A percentile compares a stretch with the other conserved stretches of the same genome.
phyloP scores from a whole-genome alignment of 805 yeast genomes.

The Candida lessepsii region DNA sequence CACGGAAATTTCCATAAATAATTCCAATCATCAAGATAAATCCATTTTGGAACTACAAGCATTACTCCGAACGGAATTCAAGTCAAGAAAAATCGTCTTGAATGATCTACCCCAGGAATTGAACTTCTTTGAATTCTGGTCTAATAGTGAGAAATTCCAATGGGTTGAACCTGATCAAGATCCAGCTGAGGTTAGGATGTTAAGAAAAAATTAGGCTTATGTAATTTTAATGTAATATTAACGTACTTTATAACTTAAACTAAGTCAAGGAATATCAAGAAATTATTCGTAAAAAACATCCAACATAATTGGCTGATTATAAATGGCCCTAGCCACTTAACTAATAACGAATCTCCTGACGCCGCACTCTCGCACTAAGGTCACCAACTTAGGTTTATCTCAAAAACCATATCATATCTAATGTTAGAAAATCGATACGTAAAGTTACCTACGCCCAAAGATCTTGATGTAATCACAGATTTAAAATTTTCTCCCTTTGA shows the following conservation, averaged over 20 bases:
- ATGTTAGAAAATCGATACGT: conserved; percentile 2
- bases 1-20: background rate
- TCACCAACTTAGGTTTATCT: too few relatives aligned
- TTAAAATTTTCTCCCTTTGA: conserved; percentile 35
- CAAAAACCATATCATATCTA: background rate
- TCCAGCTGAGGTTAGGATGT: conserved; percentile 34
- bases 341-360: too few relatives aligned
- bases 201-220: background rate
- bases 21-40: background rate
- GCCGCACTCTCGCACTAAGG: too few relatives aligned
- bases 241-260: too few relatives aligned
- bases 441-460: conserved; percentile 21
- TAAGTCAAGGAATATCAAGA: too few relatives aligned
- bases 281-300: too few relatives aligned
- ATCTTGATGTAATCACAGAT: conserved; percentile 44
- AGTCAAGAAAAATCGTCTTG: conserved; percentile 32
- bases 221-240: background rate
- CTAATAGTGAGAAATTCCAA: conserved; percentile 33
- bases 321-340: too few relatives aligned
- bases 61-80: conserved; percentile 24
- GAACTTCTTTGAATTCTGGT: conserved; percentile 37
- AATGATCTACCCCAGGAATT: conserved; percentile 37
- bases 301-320: too few relatives aligned
- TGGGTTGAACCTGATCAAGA: conserved; percentile 50
- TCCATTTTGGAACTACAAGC: conserved; percentile 14